phyloP scores from a whole-genome alignment of 305 asterid species.

The Fraxinus velutina region DNA sequence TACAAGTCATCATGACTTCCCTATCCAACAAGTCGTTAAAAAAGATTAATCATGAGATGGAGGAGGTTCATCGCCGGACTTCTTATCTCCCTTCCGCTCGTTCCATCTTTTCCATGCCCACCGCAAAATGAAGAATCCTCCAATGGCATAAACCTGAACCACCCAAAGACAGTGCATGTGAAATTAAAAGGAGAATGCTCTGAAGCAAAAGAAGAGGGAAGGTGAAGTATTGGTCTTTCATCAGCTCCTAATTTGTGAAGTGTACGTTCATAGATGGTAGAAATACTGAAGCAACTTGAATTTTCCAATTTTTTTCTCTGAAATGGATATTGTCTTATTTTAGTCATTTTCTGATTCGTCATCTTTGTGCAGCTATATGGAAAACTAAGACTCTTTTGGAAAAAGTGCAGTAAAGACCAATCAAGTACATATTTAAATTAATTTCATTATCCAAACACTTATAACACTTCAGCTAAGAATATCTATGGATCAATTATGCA shows the following conservation, averaged over 20 bases:
- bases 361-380: background rate
- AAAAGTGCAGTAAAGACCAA: background rate
- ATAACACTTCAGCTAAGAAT: background rate
- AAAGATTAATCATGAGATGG: slow-evolving; percentile 40
- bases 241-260: background rate
- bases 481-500: background rate
- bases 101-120: slow-evolving; percentile 98
- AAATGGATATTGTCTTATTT: background rate
- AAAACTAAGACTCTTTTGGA: background rate
- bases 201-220: background rate
- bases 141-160: slow-evolving; percentile 79
- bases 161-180: slow-evolving; percentile 1
- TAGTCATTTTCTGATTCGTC: background rate
- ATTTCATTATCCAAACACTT: background rate
- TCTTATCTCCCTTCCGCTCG: slow-evolving; percentile 59
- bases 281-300: background rate
- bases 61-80: slow-evolving; percentile 49
- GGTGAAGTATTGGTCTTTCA: background rate
- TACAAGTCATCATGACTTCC: slow-evolving; percentile 23
- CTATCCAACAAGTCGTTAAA: background rate
- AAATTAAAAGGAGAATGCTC: background rate
- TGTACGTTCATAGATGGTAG: background rate
- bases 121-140: slow-evolving; percentile 61
- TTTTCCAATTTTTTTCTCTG: background rate
- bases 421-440: background rate